Evolutionary conservation across 805 yeast species (phyloP).

Genomic region (Starmerella lactis-condensi): DNA sequence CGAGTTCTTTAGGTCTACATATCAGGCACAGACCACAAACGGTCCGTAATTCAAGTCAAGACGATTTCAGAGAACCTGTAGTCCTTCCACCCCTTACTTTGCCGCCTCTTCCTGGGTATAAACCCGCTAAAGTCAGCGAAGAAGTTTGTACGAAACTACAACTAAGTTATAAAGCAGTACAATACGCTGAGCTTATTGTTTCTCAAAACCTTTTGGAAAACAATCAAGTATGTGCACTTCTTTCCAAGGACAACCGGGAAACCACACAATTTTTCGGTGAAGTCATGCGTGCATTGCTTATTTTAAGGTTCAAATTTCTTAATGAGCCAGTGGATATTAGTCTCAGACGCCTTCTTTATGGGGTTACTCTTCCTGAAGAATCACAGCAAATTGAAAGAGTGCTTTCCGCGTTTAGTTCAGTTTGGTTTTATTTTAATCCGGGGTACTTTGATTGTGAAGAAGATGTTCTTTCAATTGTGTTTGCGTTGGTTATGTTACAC

Average conservation of each 20-base stretch:
- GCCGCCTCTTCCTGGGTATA: too few species aligned
- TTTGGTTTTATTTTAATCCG: slow-evolving; percentile 32
- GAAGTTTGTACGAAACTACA: slow-evolving; percentile 6
- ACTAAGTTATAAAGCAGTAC: slow-evolving; percentile 12
- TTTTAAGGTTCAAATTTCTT: slow-evolving; percentile 30
- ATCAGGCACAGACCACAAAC: neutral
- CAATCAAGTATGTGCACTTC: slow-evolving; percentile 12
- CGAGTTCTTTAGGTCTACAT: slow-evolving; percentile 1
- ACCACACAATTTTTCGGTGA: slow-evolving; percentile 8
- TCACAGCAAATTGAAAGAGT: slow-evolving; percentile 61
- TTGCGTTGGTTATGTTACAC: slow-evolving; percentile 51
- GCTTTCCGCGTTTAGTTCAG: slow-evolving; percentile 36
- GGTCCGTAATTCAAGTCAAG: too few species aligned
- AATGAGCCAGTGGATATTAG: slow-evolving; percentile 49
- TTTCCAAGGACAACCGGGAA: slow-evolving; percentile 9
- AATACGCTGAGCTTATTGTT: slow-evolving; percentile 12
- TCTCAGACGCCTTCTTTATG: slow-evolving; percentile 38
- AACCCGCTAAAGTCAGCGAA: too few species aligned
- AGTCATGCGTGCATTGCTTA: slow-evolving; percentile 15
- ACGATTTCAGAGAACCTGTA: too few species aligned
- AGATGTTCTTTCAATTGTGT: slow-evolving; percentile 43
- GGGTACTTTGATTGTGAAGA: slow-evolving; percentile 27
- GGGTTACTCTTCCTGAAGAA: slow-evolving; percentile 47
- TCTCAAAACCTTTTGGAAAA: slow-evolving; percentile 10
- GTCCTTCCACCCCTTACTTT: too few species aligned